A percentile compares a stretch with the other conserved stretches of the same genome.
phyloP scores from a whole-genome alignment of 768 basidiomycete species.

The Mycena epipterygia region DNA sequence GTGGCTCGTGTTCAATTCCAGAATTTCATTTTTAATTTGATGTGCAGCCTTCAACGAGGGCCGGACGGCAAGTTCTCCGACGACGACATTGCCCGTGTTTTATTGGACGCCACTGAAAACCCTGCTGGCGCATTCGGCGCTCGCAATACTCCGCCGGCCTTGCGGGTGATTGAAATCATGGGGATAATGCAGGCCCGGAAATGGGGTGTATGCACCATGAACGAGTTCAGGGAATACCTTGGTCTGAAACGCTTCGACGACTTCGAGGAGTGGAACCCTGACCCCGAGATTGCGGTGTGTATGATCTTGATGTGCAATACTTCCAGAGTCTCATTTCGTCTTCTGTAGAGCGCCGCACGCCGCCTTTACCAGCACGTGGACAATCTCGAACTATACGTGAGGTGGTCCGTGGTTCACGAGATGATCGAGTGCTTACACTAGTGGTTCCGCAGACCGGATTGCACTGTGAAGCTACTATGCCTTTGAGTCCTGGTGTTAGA shows the following conservation, averaged over 20 bases:
- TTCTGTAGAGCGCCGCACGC: slow-evolving; percentile 42
- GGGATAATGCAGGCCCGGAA: slow-evolving; percentile 64
- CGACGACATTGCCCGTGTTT: slow-evolving; percentile 60
- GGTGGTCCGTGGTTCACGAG: no score
- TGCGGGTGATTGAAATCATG: slow-evolving; percentile 67
- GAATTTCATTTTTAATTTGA: not conserved
- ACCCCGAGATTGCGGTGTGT: slow-evolving; percentile 56
- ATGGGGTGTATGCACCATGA: slow-evolving; percentile 71
- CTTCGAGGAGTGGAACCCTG: slow-evolving; percentile 68
- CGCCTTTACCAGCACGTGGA: slow-evolving; percentile 51
- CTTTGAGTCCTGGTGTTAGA: slow-evolving; percentile 63
- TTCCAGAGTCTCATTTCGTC: not conserved
- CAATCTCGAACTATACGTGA: slow-evolving; percentile 53
- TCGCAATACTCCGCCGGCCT: slow-evolving; percentile 58
- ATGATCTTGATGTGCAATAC: no score
- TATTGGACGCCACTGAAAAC: slow-evolving; percentile 59
- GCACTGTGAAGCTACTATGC: slow-evolving; percentile 67
- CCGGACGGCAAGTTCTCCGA: slow-evolving; percentile 64
- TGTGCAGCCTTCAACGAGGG: slow-evolving; percentile 51
- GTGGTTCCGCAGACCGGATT: slow-evolving; percentile 43
- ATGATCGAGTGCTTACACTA: no score
- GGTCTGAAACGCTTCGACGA: slow-evolving; percentile 59
- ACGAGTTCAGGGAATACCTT: slow-evolving; percentile 66
- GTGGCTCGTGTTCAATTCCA: slow-evolving; percentile 20
- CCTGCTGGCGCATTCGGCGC: slow-evolving; percentile 62